These are phyloP conservation scores for Trypanosoma lewisi DNA, from an alignment of 208 protist species.

Conservation along the genomic window DNA sequence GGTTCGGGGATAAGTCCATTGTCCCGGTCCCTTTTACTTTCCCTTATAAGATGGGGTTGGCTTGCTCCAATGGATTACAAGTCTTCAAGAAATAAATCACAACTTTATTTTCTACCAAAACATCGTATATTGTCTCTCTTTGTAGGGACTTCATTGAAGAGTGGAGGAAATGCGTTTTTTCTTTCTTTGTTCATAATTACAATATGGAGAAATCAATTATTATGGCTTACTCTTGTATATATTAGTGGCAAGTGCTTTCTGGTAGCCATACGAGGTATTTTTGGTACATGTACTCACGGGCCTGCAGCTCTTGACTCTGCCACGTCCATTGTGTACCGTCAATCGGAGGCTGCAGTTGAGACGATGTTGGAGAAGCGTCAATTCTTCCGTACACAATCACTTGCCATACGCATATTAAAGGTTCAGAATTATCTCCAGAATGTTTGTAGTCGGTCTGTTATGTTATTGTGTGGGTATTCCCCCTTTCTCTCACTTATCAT, in stretches of 20 bases:
- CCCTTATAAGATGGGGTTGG: constrained; percentile 56
- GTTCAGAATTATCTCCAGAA: constrained; percentile 36
- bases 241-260: constrained; percentile 7
- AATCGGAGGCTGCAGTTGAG: constrained; percentile 38
- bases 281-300: constrained; percentile 14
- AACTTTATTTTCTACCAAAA: constrained; percentile 12
- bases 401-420: constrained; percentile 46
- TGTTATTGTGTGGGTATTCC: constrained; percentile 47
- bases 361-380: constrained; percentile 39
- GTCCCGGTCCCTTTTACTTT: constrained; percentile 49
- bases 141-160: not conserved
- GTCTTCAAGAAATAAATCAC: constrained; percentile 13
- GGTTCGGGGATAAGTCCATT: constrained; percentile 48
- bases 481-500: constrained; percentile 49
- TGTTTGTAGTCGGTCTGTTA: constrained; percentile 36
- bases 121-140: constrained; percentile 5
- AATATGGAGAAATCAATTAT: constrained; percentile 10
- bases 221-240: constrained; percentile 16
- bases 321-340: constrained; percentile 39
- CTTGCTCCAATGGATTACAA: constrained; percentile 54
- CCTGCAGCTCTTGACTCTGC: constrained; percentile 9
- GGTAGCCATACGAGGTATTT: not conserved
- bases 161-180: not conserved
- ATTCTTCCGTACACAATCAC: constrained; percentile 39
- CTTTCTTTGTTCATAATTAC: constrained; percentile 1